Evolutionary conservation across 2,329 filamentous ascomycete genomes (phyloP).

Genomic region (Diaporthe sp.): DNA sequence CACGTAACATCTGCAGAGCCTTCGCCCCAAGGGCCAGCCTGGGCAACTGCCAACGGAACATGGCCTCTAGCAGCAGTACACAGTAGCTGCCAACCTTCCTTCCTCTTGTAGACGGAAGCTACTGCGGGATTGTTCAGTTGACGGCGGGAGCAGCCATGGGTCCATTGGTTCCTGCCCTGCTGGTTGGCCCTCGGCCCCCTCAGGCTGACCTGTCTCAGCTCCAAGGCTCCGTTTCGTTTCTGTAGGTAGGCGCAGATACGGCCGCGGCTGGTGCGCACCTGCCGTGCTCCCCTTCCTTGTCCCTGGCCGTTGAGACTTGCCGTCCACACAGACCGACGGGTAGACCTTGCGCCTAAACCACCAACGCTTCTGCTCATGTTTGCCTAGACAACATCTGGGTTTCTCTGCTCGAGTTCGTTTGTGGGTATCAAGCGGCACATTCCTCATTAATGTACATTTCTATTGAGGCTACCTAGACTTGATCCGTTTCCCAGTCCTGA

Average conservation of each 20-base stretch:
- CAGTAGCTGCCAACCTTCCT: neutral
- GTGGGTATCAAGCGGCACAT: neutral
- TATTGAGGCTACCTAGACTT: neutral
- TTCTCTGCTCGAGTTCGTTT: no score
- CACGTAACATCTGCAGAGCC: neutral
- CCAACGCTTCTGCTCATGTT: neutral
- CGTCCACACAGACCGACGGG: neutral
- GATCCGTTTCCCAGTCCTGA: neutral
- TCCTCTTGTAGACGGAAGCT: slow-evolving; percentile 9
- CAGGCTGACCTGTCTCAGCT: neutral
- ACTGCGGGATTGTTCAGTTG: slow-evolving; percentile 18
- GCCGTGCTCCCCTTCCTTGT: neutral
- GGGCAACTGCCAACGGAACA: neutral
- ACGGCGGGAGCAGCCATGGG: slow-evolving; percentile 21
- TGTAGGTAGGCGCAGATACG: neutral
- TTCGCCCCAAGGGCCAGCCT: neutral
- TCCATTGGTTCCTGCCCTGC: neutral
- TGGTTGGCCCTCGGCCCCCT: neutral
- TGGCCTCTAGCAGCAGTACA: neutral
- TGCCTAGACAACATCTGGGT: neutral
- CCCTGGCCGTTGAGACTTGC: neutral
- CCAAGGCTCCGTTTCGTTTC: slow-evolving; percentile 10
- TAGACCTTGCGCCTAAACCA: neutral
- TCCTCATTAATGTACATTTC: no score
- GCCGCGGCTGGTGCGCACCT: neutral